Evolutionary conservation across 2,329 filamentous ascomycete genomes (phyloP).

Genomic region (Diaporthe caulivora): DNA sequence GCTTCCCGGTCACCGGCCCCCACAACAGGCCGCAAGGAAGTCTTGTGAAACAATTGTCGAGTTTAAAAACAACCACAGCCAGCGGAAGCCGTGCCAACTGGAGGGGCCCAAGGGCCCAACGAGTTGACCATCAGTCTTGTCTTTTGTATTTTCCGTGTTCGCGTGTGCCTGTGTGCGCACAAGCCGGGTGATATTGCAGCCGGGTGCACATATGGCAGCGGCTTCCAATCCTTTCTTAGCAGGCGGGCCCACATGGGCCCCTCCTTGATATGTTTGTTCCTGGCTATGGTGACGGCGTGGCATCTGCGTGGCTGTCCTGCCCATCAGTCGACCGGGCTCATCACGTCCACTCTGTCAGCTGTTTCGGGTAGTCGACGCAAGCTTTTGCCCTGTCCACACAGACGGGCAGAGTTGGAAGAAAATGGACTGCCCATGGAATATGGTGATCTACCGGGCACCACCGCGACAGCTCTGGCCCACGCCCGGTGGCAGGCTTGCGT

Average conservation of each 20-base stretch:
- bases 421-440: constrained; percentile 5
- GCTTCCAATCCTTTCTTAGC: not conserved
- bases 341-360: not conserved
- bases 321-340: not conserved
- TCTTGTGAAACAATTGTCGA: constrained; percentile 31
- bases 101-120: constrained; percentile 4
- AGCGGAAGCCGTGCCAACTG: constrained; percentile 9
- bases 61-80: constrained; percentile 22
- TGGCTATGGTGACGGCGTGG: constrained; percentile 25
- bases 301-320: constrained; percentile 14
- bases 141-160: not conserved
- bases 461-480: constrained; percentile 28
- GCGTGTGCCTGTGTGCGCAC: constrained; percentile 17
- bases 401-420: constrained; percentile 1
- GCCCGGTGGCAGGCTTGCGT: constrained; percentile 31
- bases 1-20: constrained; percentile 22
- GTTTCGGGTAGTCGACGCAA: constrained; percentile 17
- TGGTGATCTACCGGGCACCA: constrained; percentile 26
- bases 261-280: constrained; percentile 7
- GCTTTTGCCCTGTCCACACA: constrained; percentile 11
- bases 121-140: constrained; percentile 3
- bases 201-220: constrained; percentile 6
- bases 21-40: constrained; percentile 27
- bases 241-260: not conserved
- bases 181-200: constrained; percentile 21